Evolutionary conservation across 192 early-diverging fungal genomes (phyloP), one percentile per base, ranked within the genome.

Genomic region (Haplosporangium gracile): DNA sequence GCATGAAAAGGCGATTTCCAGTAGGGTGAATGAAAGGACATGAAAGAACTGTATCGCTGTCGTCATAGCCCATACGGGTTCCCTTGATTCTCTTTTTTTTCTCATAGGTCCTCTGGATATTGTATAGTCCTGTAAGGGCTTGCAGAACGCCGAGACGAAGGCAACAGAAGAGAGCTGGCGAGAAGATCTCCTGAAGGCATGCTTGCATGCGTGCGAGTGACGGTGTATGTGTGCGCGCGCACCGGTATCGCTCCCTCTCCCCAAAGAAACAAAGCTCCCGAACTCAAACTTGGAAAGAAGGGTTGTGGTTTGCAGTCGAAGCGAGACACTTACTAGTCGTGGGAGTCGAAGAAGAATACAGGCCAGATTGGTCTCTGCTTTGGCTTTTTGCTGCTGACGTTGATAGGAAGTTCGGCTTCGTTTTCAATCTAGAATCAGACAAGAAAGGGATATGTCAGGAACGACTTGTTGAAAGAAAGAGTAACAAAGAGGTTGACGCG

Each of bases 361-460:
- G 83, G 83, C 83, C 83, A 85, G n/a, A 85, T 77, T n/a, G 83
- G 83, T 68, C 83, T 42, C 45, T 85, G 83, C 39, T 85, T 85
- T 71, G 83, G 83, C 40, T 85, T 85, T 80, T 80, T 85, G 26
- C 75, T 80, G 63, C 74, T 71, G 70, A 85, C 83, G 68, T 85
- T 85, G n/a, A 47, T 75, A 20, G 83, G 83, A 16, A 85, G 47
- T 16, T 80, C 83, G 18, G 76, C 74, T 38, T 79, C 78, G 65
- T 38, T 80, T 42, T 81, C 79, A 77, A 81, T 86, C 79, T 86
- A 81, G 20, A 22, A 10, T 4, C 20, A 11, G 63, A n/a, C 0
- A 32, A 55, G 16, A 74, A 18, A 63, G 29, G n/a, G 4, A 75
- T 22, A 69, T 4, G 18, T 40, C 72, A 42, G 32, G 2, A 60